Percentiles rank a stretch among this genome's conserved stretches.
Conservation (phyloP, 2,329 filamentous ascomycete genomes). For the Ceratocystis colombiana region DNA sequence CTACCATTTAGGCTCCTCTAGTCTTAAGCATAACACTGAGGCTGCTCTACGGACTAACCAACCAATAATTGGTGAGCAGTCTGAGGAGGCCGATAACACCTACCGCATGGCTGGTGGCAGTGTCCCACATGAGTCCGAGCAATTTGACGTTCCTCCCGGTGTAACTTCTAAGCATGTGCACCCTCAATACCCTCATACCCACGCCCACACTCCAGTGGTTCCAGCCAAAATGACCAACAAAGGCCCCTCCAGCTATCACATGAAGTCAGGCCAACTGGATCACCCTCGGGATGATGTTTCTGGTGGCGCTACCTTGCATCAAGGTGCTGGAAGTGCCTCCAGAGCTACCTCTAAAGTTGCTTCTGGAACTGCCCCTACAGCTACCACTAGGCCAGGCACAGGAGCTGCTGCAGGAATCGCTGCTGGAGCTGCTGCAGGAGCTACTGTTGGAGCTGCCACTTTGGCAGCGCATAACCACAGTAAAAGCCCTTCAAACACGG, state of each 20-base stretch:
- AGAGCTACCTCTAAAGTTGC: not conserved
- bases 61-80: not conserved
- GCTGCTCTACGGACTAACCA: slow-evolving; percentile 16
- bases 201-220: not conserved
- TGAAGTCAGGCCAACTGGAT: slow-evolving; percentile 18
- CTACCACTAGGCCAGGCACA: not conserved
- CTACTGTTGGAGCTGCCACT: slow-evolving; percentile 4
- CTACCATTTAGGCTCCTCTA: slow-evolving; percentile 12
- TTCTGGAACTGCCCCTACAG: not conserved
- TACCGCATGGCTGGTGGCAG: slow-evolving; percentile 22
- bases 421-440: slow-evolving; percentile 13
- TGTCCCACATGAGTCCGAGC: slow-evolving; percentile 14
- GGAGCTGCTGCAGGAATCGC: not conserved
- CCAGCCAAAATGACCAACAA: not conserved
- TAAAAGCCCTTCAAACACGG: not conserved
- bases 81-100: not conserved
- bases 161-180: slow-evolving; percentile 13
- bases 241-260: slow-evolving; percentile 14
- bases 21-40: slow-evolving; percentile 16
- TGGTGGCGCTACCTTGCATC: not conserved
- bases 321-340: not conserved
- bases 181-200: not conserved
- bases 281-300: slow-evolving; percentile 17
- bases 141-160: slow-evolving; percentile 15
- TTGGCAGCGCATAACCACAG: not conserved